phyloP scores from a whole-genome alignment of 768 basidiomycete genomes.

The Serendipita sp. region DNA sequence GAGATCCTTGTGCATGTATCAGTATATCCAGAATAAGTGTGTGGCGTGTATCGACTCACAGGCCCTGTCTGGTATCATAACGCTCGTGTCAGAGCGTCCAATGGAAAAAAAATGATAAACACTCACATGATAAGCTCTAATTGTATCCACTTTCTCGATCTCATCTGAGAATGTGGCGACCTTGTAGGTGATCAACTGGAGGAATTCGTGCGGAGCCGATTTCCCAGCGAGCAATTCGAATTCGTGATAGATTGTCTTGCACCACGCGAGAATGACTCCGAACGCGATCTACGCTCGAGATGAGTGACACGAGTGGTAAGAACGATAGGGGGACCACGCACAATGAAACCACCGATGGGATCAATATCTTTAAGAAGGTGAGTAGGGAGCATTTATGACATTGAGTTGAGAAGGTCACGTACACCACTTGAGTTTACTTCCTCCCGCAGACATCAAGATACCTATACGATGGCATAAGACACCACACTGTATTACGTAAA shows the following conservation, averaged over 20 bases:
- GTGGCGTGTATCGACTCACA: constrained; percentile 23
- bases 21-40: not conserved
- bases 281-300: constrained; percentile 38
- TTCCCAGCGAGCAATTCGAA: constrained; percentile 83
- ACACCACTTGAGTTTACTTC: constrained; percentile 39
- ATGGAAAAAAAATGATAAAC: not conserved
- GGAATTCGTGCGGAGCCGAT: constrained; percentile 79
- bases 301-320: not conserved
- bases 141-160: constrained; percentile 78
- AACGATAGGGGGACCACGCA: constrained; percentile 21
- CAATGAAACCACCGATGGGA: constrained; percentile 60
- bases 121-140: constrained; percentile 78
- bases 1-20: constrained; percentile 41
- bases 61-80: constrained; percentile 43
- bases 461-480: constrained; percentile 24
- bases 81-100: constrained; percentile 3
- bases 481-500: not conserved
- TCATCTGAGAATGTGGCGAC: constrained; percentile 74
- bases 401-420: constrained; percentile 6
- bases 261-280: constrained; percentile 71
- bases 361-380: constrained; percentile 40
- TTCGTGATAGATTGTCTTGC: constrained; percentile 54
- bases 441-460: constrained; percentile 68
- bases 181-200: constrained; percentile 87
- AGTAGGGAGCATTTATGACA: no score